phyloP scores from a whole-genome alignment of 1,284 basidiomycete species.

The Somion occarium region DNA sequence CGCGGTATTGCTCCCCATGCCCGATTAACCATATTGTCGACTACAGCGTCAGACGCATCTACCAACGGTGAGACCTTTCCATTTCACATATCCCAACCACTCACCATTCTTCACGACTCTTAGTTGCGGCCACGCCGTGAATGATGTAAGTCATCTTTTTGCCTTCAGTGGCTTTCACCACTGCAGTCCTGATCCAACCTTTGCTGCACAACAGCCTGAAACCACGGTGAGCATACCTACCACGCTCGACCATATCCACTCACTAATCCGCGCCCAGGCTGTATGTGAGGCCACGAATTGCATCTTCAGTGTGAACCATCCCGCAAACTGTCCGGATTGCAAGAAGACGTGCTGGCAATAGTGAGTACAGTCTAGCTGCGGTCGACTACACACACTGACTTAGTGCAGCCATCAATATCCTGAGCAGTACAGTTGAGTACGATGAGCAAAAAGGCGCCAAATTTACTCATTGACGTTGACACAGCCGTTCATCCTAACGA shows the following conservation, averaged over 20 bases:
- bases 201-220: constrained; percentile 44
- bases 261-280: constrained; percentile 49
- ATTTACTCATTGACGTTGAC: constrained; percentile 6
- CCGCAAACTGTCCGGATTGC: constrained; percentile 49
- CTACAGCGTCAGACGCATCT: constrained; percentile 21
- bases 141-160: constrained; percentile 37
- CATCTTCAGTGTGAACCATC: constrained; percentile 62
- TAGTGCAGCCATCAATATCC: constrained; percentile 60
- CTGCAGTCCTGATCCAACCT: constrained; percentile 8
- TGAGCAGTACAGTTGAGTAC: constrained; percentile 55
- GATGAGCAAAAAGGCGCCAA: too few relatives aligned
- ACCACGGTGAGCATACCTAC: constrained; percentile 48
- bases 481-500: constrained; percentile 45
- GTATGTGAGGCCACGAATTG: constrained; percentile 56
- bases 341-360: constrained; percentile 66
- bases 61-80: constrained; percentile 5
- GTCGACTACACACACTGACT: constrained; percentile 4
- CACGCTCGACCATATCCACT: too few relatives aligned
- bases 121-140: constrained; percentile 59
- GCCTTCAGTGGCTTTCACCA: too few relatives aligned
- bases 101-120: background rate
- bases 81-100: background rate
- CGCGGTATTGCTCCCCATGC: background rate
- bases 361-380: constrained; percentile 37
- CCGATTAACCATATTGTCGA: background rate